phyloP scores from a whole-genome alignment of 2,329 filamentous ascomycete genomes.

The Capronia epimyces region DNA sequence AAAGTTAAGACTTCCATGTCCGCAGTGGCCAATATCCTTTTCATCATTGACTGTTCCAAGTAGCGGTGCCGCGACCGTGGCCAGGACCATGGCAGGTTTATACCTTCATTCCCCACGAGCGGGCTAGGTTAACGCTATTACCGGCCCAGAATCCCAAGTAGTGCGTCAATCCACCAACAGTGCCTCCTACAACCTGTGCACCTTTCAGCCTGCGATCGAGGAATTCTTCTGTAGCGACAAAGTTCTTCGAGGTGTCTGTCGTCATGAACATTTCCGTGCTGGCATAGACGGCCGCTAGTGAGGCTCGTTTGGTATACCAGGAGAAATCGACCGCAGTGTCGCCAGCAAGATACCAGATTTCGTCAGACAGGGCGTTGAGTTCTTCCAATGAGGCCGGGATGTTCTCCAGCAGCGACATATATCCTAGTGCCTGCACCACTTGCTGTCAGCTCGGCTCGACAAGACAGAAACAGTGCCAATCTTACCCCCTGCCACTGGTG shows the following conservation, averaged over 20 bases:
- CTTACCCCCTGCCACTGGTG: slow-evolving; percentile 80
- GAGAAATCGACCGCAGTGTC: slow-evolving; percentile 74
- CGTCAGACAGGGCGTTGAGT: slow-evolving; percentile 76
- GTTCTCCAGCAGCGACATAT: slow-evolving; percentile 81
- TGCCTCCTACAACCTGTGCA: slow-evolving; percentile 56
- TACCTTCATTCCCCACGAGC: slow-evolving; percentile 82
- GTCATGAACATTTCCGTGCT: slow-evolving; percentile 90
- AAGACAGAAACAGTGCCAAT: slow-evolving; percentile 12
- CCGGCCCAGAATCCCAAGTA: slow-evolving; percentile 79
- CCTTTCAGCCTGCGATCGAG: slow-evolving; percentile 70
- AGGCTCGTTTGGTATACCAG: slow-evolving; percentile 76
- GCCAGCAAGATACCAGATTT: slow-evolving; percentile 83
- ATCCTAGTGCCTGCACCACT: slow-evolving; percentile 65
- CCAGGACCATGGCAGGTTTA: slow-evolving; percentile 34
- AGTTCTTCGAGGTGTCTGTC: slow-evolving; percentile 69
- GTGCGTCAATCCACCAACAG: slow-evolving; percentile 60
- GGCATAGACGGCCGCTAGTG: slow-evolving; percentile 63
- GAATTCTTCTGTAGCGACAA: slow-evolving; percentile 72
- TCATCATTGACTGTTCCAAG: neutral
- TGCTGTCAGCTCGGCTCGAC: slow-evolving; percentile 12
- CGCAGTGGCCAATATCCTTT: neutral
- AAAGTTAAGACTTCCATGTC: neutral
- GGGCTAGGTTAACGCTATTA: slow-evolving; percentile 71
- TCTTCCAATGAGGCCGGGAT: slow-evolving; percentile 71
- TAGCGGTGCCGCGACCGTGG: too few species aligned